A percentile compares a stretch with the other conserved stretches of the same genome.
phyloP scores from a whole-genome alignment of 2,329 filamentous ascomycete genomes.

The Fusarium newnesense region DNA sequence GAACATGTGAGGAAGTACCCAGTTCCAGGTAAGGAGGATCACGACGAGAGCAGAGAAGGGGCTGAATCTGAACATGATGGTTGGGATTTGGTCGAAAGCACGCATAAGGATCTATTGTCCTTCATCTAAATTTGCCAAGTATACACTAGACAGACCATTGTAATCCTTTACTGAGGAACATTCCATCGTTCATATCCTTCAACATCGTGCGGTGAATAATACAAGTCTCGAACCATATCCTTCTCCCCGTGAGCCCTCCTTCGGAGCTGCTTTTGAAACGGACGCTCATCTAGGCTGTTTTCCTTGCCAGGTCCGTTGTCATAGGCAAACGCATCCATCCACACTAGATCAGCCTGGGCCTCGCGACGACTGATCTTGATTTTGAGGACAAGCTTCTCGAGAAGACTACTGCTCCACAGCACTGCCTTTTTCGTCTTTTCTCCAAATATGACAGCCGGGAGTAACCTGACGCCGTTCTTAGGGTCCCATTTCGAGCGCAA shows the following conservation, averaged over 20 bases:
- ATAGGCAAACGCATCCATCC: not conserved
- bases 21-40: conserved; percentile 42
- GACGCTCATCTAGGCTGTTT: not conserved
- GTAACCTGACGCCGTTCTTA: not conserved
- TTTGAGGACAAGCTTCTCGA: not conserved
- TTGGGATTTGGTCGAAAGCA: conserved; percentile 28
- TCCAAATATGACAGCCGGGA: conserved; percentile 10
- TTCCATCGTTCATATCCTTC: not conserved
- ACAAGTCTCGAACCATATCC: not conserved
- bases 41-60: not conserved
- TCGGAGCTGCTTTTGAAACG: not conserved
- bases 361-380: not conserved
- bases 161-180: not conserved
- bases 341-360: not conserved
- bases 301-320: not conserved
- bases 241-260: not conserved
- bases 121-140: not conserved
- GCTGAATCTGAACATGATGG: not conserved
- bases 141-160: not conserved
- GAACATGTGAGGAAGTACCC: conserved; percentile 61
- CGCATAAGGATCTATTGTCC: not conserved
- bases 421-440: not conserved
- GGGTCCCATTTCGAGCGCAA: not conserved
- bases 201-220: not conserved
- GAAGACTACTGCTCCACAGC: not conserved